Evolutionary conservation across 345 rosid genomes (phyloP), one percentile per base, ranked within the genome.

Genomic region (Lepidium didymum): DNA sequence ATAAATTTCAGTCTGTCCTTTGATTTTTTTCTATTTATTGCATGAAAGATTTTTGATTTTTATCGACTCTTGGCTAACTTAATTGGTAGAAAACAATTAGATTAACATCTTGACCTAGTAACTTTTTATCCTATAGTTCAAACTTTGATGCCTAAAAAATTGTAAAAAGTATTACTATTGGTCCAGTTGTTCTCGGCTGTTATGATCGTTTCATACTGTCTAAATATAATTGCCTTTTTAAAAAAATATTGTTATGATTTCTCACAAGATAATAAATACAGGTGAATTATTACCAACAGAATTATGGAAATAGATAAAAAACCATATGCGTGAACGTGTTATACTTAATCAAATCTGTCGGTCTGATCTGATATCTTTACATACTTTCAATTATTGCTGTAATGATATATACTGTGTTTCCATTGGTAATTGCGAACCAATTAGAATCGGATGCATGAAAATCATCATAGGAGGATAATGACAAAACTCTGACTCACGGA

Each of bases 381-480:
- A n/a, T n/a, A n/a, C n/a, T n/a, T 42, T 69, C 46, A 33, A 70
- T 70, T 31, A 51, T 70, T 70, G 67, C 7, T 50, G 25, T 47
- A 45, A 36, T 56, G 40, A 56, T 69, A 29, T 69, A 29, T 29
- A 29, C 1, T 69, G 14, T 27, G 9, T 15, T 50, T 19, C 43
- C 16, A n/a, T 70, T 51, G 68, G 36, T 31, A 10, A 10, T 15
- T 52, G 31, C 33, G 62, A 61, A 62, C 75, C 75, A 70, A 52
- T 70, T 15, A 41, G 61, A 58, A 38, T 38, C 14, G 41, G 66
- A 69, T 59, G 59, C 52, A 69, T 59, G 59, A 50, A 35, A 62
- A 53, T 62, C 69, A 71, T 52, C n/a, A n/a, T n/a, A n/a, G n/a
- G n/a, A 71, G 41, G 69, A 71, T 71, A 71, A 53, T 54, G 63